Evolutionary conservation across 1,284 basidiomycete species (phyloP).

Genomic region (Meira nashicola): DNA sequence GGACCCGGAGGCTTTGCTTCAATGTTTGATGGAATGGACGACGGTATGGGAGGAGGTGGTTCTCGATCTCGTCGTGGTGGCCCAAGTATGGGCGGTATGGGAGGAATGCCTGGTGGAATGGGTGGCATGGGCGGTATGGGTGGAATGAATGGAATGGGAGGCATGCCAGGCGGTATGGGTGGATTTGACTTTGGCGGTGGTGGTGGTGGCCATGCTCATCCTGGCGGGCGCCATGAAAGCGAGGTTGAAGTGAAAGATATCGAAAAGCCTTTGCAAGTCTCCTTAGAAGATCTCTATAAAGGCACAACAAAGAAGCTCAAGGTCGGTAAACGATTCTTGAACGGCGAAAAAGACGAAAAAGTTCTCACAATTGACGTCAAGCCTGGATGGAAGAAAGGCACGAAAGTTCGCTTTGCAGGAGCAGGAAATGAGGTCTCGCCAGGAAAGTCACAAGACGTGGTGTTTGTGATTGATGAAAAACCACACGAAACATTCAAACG

Average conservation of each 20-base stretch:
- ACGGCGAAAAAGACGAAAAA: slow-evolving; percentile 78
- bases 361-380: slow-evolving; percentile 60
- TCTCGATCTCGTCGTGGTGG: slow-evolving; percentile 12
- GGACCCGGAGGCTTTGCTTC: neutral
- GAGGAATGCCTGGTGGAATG: slow-evolving; percentile 37
- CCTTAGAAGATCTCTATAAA: slow-evolving; percentile 83
- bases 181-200: slow-evolving; percentile 20
- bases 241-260: slow-evolving; percentile 60
- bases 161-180: slow-evolving; percentile 25
- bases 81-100: slow-evolving; percentile 28
- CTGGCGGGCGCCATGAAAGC: neutral
- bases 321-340: slow-evolving; percentile 69
- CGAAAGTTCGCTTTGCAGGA: slow-evolving; percentile 49
- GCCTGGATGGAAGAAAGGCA: slow-evolving; percentile 52
- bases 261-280: slow-evolving; percentile 75
- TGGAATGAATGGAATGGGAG: slow-evolving; percentile 35
- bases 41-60: slow-evolving; percentile 7
- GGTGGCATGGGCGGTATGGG: slow-evolving; percentile 39
- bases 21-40: slow-evolving; percentile 18
- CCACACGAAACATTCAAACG: slow-evolving; percentile 39
- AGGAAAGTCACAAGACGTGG: slow-evolving; percentile 44
- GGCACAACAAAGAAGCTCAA: slow-evolving; percentile 86
- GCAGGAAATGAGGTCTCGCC: slow-evolving; percentile 47
- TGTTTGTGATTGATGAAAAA: slow-evolving; percentile 52
- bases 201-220: slow-evolving; percentile 6